A percentile compares a stretch with the other conserved stretches of the same genome.
Evolutionary conservation across 306 rosid genomes (phyloP).

Genomic region (Quillaja saponaria): DNA sequence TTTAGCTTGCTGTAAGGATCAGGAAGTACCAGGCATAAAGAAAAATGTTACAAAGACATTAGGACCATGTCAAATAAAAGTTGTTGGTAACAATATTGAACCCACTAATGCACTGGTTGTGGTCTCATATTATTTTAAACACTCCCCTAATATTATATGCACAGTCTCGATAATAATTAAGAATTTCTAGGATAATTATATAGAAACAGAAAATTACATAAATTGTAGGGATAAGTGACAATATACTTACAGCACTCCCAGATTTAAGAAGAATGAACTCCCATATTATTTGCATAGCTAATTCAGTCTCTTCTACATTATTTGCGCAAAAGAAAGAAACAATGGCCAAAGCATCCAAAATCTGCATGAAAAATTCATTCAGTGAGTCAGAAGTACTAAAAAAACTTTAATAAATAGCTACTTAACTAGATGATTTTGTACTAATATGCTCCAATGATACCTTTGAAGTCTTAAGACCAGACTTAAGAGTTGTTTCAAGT

Average conservation of each 20-base stretch:
- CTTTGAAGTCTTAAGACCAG: constrained; percentile 1
- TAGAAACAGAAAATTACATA: neutral
- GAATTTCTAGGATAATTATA: neutral
- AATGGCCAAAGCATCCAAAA: constrained; percentile 38
- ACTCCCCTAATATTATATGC: neutral
- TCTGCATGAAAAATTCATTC: constrained; percentile 20
- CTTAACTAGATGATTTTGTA: neutral
- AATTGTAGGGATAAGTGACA: neutral
- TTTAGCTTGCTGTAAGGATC: neutral
- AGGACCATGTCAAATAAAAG: no score
- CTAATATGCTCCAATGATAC: no score
- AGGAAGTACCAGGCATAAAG: no score
- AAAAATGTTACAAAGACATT: no score
- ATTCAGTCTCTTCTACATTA: constrained; percentile 30
- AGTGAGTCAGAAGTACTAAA: neutral
- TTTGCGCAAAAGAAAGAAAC: constrained; percentile 36
- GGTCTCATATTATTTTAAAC: neutral
- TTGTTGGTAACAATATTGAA: no score
- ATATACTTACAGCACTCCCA: constrained; percentile 22
- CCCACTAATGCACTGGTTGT: no score
- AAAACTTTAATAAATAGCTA: neutral
- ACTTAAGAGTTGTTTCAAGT: neutral
- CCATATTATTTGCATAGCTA: constrained; percentile 41
- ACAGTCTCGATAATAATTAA: neutral
- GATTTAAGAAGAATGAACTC: constrained; percentile 25